Conservation (phyloP, 345 rosid species). For the Cardiospermum halicacabum region DNA sequence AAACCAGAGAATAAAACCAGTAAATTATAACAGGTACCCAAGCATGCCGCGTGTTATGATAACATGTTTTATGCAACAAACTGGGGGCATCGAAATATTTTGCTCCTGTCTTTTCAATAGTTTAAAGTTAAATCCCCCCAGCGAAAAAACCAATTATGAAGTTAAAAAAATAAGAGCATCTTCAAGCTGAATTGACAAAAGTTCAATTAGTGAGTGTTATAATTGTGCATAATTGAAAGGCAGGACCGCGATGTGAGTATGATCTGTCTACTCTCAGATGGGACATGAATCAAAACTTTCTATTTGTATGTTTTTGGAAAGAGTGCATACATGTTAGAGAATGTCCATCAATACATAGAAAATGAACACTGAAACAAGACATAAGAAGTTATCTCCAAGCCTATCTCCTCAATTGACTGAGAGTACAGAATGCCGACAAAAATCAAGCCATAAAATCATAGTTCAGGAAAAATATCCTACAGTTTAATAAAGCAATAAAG, state of each 20-base stretch:
- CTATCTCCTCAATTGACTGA: background rate
- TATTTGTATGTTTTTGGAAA: background rate
- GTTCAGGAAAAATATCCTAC: background rate
- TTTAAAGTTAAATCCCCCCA: background rate
- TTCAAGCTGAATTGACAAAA: background rate
- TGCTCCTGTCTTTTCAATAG: background rate
- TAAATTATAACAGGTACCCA: background rate
- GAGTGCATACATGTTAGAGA: background rate
- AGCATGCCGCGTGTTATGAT: background rate
- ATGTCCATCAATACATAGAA: background rate
- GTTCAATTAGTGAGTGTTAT: background rate
- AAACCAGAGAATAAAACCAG: background rate
- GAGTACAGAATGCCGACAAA: background rate
- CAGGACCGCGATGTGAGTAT: background rate
- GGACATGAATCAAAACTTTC: background rate
- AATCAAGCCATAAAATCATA: background rate
- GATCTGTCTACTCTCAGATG: background rate
- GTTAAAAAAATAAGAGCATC: background rate
- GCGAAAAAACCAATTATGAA: background rate
- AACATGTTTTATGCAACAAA: background rate
- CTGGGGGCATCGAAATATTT: background rate
- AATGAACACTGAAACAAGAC: background rate
- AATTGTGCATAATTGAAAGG: background rate
- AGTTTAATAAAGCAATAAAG: background rate
- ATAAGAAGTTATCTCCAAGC: background rate